These are phyloP conservation scores for Oxalis stricta DNA, from an alignment of 441 rosid genomes.

Conservation along the genomic window DNA sequence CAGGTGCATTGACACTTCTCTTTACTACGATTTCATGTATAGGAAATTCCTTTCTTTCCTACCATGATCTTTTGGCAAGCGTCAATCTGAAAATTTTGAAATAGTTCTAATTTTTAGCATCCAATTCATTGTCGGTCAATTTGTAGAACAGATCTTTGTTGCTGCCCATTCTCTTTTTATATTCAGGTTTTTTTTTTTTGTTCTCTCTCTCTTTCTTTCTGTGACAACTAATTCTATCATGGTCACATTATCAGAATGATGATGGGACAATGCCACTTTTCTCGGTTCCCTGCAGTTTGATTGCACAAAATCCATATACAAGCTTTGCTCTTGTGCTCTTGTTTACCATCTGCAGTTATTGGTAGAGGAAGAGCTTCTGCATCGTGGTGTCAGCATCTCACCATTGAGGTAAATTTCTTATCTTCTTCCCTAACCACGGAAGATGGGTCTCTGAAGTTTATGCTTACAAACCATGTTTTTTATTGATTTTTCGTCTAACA, in stretches of 20 bases:
- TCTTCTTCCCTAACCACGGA: conserved; percentile 1
- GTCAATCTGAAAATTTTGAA: no score
- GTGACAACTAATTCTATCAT: conserved; percentile 10
- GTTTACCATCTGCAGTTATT: conserved; percentile 25
- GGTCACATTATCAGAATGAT: conserved; percentile 50
- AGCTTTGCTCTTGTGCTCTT: conserved; percentile 73
- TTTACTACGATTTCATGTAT: no score
- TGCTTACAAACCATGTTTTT: background rate
- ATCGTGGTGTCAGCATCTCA: conserved; percentile 77
- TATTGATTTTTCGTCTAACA: background rate
- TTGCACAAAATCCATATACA: conserved; percentile 91
- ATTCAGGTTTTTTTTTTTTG: no score
- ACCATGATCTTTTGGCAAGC: no score
- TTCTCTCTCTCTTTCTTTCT: no score
- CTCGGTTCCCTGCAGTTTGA: conserved; percentile 64
- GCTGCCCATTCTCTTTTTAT: no score
- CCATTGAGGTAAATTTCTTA: conserved; percentile 48
- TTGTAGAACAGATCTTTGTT: no score
- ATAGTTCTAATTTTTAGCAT: no score
- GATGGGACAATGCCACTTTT: conserved; percentile 59
- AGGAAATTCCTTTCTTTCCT: no score
- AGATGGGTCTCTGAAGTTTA: background rate
- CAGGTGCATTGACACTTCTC: conserved; percentile 39
- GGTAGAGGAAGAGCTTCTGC: conserved; percentile 28
- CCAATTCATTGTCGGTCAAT: background rate